phyloP scores from a whole-genome alignment of 805 yeast genomes.

The Nematodospora valgi region DNA sequence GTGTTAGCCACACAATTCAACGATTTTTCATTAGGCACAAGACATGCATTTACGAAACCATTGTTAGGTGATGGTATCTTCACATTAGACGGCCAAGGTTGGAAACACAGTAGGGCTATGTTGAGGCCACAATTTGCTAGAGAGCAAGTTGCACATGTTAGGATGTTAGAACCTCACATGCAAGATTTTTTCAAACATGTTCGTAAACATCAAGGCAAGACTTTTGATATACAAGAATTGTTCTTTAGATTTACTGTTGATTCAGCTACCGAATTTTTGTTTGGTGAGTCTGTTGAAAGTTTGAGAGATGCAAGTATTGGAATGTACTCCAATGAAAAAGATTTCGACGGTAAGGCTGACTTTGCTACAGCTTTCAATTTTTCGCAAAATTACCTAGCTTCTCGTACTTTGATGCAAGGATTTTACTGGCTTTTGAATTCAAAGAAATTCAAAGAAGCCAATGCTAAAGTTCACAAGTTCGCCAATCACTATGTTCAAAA shows the following conservation, averaged over 20 bases:
- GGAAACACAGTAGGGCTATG: slow-evolving; percentile 44
- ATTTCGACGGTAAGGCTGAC: slow-evolving; percentile 28
- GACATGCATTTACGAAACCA: slow-evolving; percentile 35
- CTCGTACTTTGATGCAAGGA: slow-evolving; percentile 21
- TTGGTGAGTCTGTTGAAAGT: slow-evolving; percentile 37
- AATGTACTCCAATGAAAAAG: slow-evolving; percentile 12
- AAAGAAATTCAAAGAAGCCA: slow-evolving; percentile 18
- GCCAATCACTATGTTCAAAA: slow-evolving; percentile 28
- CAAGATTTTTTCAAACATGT: slow-evolving; percentile 32
- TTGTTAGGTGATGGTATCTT: slow-evolving; percentile 43
- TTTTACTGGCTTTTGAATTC: slow-evolving; percentile 24
- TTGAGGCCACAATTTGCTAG: slow-evolving; percentile 43
- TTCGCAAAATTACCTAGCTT: slow-evolving; percentile 29
- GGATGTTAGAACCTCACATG: slow-evolving; percentile 38
- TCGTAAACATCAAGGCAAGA: slow-evolving; percentile 19
- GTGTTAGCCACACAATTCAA: slow-evolving; percentile 40
- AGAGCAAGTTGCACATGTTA: slow-evolving; percentile 40
- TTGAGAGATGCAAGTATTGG: slow-evolving; percentile 26
- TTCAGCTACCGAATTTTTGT: slow-evolving; percentile 40
- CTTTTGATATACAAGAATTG: slow-evolving; percentile 36
- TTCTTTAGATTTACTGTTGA: slow-evolving; percentile 40
- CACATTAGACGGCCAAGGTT: slow-evolving; percentile 40
- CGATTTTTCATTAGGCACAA: slow-evolving; percentile 36
- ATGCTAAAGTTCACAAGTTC: slow-evolving; percentile 25
- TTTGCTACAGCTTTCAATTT: slow-evolving; percentile 34